A percentile compares a stretch with the other conserved stretches of the same genome.
These are phyloP conservation scores for Lanmaoa pseudosensibilis DNA, from an alignment of 768 basidiomycete species.

Conservation along the genomic window DNA sequence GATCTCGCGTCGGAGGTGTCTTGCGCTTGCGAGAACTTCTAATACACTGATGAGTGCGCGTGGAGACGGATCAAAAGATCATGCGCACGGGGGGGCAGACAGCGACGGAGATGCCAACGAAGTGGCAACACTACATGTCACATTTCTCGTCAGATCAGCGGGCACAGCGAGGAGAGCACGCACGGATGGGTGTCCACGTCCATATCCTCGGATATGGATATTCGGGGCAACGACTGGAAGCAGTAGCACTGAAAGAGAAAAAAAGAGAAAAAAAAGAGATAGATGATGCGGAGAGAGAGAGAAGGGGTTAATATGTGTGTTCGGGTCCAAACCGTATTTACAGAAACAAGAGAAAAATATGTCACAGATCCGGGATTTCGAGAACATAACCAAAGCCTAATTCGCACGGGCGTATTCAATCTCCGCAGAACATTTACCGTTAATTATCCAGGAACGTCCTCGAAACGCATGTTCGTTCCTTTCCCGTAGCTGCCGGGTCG, in stretches of 20 bases:
- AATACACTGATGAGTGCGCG: conserved; percentile 6
- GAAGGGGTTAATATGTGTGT: conserved; percentile 37
- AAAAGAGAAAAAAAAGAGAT: conserved; percentile 5
- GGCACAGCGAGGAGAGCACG: conserved; percentile 3
- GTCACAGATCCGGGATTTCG: conserved; percentile 42
- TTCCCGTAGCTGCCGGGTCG: conserved; percentile 21
- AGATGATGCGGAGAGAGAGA: conserved; percentile 16
- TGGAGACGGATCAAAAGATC: conserved; percentile 18
- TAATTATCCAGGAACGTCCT: conserved; percentile 35
- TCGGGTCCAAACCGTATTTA: conserved; percentile 41
- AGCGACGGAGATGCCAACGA: conserved; percentile 18
- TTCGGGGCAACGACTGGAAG: conserved; percentile 1
- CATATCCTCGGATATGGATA: conserved; percentile 20
- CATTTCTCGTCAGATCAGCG: conserved; percentile 19
- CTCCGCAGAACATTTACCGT: conserved; percentile 32
- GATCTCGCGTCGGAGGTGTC: conserved; percentile 29
- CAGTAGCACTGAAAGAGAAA: conserved; percentile 4
- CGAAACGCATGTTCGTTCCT: conserved; percentile 22
- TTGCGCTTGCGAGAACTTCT: conserved; percentile 45
- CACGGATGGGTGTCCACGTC: conserved; percentile 21
- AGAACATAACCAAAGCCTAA: conserved; percentile 40
- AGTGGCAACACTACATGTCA: conserved; percentile 10
- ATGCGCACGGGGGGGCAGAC: conserved; percentile 22
- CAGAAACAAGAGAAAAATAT: conserved; percentile 41
- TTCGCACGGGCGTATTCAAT: conserved; percentile 36